Percentiles rank a stretch among this genome's conserved stretches.
These are phyloP conservation scores for Candida odintsovae DNA, from an alignment of 805 yeast genomes.

Conservation along the genomic window DNA sequence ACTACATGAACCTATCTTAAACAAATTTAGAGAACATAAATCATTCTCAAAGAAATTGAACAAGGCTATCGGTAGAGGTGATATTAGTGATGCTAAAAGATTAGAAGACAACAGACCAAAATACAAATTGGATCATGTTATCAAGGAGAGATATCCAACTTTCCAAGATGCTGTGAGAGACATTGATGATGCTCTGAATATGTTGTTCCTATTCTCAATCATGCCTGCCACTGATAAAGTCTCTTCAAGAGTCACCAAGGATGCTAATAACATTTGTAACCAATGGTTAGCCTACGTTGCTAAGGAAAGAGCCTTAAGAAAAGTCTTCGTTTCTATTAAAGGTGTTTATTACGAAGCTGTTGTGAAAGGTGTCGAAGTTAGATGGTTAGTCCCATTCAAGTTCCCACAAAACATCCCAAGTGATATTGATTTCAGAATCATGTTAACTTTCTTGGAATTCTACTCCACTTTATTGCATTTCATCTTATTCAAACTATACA, in stretches of 20 bases:
- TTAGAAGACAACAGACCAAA: conserved; percentile 76
- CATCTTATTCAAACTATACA: conserved; percentile 77
- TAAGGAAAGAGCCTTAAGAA: conserved; percentile 71
- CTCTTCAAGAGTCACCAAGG: conserved; percentile 73
- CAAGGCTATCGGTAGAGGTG: conserved; percentile 88
- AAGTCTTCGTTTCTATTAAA: conserved; percentile 93
- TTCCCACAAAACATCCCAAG: conserved; percentile 93
- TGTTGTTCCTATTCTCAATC: conserved; percentile 89
- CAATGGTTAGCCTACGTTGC: conserved; percentile 96
- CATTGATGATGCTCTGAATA: conserved; percentile 90
- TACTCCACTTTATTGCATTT: conserved; percentile 90
- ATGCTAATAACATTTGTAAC: conserved; percentile 80
- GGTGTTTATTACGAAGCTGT: conserved; percentile 94
- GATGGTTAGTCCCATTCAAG: conserved; percentile 96
- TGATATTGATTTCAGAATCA: conserved; percentile 92
- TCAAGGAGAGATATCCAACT: conserved; percentile 93
- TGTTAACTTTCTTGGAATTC: conserved; percentile 94
- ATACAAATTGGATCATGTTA: conserved; percentile 82
- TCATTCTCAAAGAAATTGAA: conserved; percentile 88
- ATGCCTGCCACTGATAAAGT: conserved; percentile 91
- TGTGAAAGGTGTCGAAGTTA: conserved; percentile 84
- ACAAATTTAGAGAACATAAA: conserved; percentile 92
- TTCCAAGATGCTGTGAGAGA: conserved; percentile 90
- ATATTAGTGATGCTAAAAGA: conserved; percentile 79
- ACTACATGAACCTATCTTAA: conserved; percentile 89